Percentiles rank a stretch among this genome's conserved stretches.
Conservation (phyloP, 2,329 filamentous ascomycete genomes). For the Phaeophleospora eucalypticola region DNA sequence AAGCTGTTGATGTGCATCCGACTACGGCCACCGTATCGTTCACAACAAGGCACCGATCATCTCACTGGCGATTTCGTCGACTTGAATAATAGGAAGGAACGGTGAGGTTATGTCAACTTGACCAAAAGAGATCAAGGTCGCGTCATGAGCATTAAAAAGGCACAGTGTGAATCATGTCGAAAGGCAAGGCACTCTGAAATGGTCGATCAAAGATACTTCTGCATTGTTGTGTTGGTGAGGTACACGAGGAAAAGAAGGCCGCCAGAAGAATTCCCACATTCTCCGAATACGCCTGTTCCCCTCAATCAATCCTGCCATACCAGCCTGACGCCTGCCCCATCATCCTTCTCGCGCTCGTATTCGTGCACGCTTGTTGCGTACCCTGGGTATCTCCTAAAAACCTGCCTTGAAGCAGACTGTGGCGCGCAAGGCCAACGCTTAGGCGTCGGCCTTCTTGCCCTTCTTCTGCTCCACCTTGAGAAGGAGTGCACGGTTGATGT, state of each 20-base stretch:
- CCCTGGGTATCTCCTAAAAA: neutral
- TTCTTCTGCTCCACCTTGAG: constrained; percentile 98
- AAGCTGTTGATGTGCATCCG: too few species aligned
- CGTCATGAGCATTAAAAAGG: too few species aligned
- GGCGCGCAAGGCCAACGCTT: constrained; percentile 7
- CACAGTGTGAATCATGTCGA: too few species aligned
- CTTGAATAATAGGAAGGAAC: too few species aligned
- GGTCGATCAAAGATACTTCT: neutral
- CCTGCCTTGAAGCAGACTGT: neutral
- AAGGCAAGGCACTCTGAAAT: neutral
- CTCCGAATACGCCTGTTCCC: neutral
- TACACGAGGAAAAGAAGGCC: neutral
- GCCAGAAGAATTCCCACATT: neutral
- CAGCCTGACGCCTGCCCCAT: neutral
- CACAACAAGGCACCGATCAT: too few species aligned
- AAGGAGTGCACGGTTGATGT: constrained; percentile 95
- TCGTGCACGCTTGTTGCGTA: neutral
- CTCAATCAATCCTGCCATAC: neutral
- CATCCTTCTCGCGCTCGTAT: neutral
- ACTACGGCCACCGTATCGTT: too few species aligned
- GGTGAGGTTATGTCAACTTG: too few species aligned
- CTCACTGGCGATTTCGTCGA: too few species aligned
- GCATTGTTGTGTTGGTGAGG: neutral
- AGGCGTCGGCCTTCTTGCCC: constrained; percentile 60
- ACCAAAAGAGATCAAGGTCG: too few species aligned